Evolutionary conservation across 257 asterid genomes (phyloP).

Genomic region (Nicotiana obtusifolia): DNA sequence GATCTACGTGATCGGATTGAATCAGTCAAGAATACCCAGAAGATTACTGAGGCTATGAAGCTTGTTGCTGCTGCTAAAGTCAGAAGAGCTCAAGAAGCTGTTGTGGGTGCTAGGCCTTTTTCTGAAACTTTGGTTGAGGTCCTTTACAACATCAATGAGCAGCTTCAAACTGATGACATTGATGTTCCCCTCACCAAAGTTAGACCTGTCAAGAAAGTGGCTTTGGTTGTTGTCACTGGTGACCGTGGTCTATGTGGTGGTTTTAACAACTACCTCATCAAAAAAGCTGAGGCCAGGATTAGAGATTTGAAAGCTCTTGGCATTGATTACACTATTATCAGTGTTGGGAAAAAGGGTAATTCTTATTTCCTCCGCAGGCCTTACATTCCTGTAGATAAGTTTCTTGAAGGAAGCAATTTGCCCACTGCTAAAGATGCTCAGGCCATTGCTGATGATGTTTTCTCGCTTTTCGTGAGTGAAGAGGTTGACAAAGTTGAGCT

Average conservation of each 20-base stretch:
- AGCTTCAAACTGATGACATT: constrained; percentile 70
- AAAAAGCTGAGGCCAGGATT: constrained; percentile 65
- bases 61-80: constrained; percentile 96
- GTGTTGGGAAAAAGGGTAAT: constrained; percentile 88
- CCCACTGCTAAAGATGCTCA: constrained; percentile 97
- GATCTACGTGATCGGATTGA: constrained; percentile 78
- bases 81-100: constrained; percentile 92
- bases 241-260: constrained; percentile 96
- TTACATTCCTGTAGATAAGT: constrained; percentile 62
- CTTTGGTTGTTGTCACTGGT: constrained; percentile 84
- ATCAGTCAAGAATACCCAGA: constrained; percentile 83
- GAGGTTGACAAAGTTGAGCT: constrained; percentile 91
- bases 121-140: constrained; percentile 85
- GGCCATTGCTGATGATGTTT: constrained; percentile 80
- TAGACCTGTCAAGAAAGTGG: constrained; percentile 83
- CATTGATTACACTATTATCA: constrained; percentile 52
- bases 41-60: constrained; percentile 96
- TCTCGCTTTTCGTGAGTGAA: constrained; percentile 71
- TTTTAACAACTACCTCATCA: constrained; percentile 59
- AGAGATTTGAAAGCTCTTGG: constrained; percentile 57
- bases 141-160: constrained; percentile 90
- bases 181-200: constrained; percentile 71
- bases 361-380: constrained; percentile 64
- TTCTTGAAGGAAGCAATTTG: constrained; percentile 49
- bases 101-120: constrained; percentile 82